Base-by-base conservation (phyloP, 352 stramenopile species). In the Pythium chondricola region DNA sequence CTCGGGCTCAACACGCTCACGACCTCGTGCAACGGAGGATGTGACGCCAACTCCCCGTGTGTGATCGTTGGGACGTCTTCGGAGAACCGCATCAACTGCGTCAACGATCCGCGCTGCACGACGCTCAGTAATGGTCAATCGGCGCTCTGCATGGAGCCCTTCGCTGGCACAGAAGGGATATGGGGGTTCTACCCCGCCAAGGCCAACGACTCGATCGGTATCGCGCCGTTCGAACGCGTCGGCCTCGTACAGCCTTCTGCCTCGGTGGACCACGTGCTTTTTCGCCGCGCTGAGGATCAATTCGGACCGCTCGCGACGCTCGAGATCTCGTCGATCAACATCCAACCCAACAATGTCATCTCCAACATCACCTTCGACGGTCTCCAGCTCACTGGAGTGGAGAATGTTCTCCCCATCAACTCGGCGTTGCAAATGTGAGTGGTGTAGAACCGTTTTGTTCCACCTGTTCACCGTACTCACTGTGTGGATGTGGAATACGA, bases 21-120 rank as follows among this genome's bases (percentile, higher is more conserved):
- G 30, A 89, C 78, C 38, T 85, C 72, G 50, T 89, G 78, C 58
- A 85, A 80, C 44, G 78, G 78, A 40, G 74, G 64, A 33, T 89
- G 78, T 49, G 70, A 67, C 56, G 59, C 50, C 37, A 75, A 74
- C 60, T 56, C 66, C n/a, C 68, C 73, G 8, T 89, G 78, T 43
- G 73, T 87, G 17, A 56, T 89, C 26, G 63, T 89, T 22, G 78
- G 78, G 2, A 60, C 78, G 48, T 78, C 74, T 20, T 76, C 71
- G 21, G 47, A 56, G 16, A 82, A 77, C 46, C 43, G 50, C 35
- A 85, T 89, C 63, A 69, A 87, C 63, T 89, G 78, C 43, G 71
- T 87, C 36, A 87, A 83, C 62, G 69, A 89, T 54, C 78, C 65
- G 45, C 71, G 67, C 40, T 89, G 78, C 55, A 60, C 74, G 36